phyloP scores from a whole-genome alignment of 1,284 basidiomycete genomes.

The Hymenochaete sp. region DNA sequence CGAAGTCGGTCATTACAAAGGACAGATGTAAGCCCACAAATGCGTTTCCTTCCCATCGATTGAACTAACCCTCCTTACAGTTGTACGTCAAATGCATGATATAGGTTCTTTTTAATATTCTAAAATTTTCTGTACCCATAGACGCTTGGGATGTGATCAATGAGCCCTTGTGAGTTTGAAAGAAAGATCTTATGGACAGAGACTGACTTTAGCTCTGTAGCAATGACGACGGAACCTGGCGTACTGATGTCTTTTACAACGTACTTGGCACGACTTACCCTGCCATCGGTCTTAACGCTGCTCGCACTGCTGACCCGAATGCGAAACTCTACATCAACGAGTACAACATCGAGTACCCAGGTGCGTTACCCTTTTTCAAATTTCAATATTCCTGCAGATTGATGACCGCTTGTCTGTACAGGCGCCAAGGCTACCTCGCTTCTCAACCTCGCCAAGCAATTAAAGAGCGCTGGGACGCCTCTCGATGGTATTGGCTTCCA shows the following conservation, averaged over 20 bases:
- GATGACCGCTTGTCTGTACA: background rate
- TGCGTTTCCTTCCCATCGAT: background rate
- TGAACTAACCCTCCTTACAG: background rate
- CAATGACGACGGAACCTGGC: slow-evolving; percentile 29
- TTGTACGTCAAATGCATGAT: background rate
- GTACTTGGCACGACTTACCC: slow-evolving; percentile 30
- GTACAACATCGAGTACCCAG: slow-evolving; percentile 29
- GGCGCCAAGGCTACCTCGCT: slow-evolving; percentile 38
- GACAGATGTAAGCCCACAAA: slow-evolving; percentile 16
- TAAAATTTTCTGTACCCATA: background rate
- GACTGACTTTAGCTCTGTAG: background rate
- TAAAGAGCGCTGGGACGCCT: slow-evolving; percentile 35
- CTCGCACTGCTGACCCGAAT: slow-evolving; percentile 29
- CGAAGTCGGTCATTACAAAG: slow-evolving; percentile 19
- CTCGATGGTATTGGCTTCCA: slow-evolving; percentile 45
- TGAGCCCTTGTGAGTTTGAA: slow-evolving; percentile 15
- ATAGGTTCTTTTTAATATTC: too few relatives aligned
- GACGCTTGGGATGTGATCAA: slow-evolving; percentile 20
- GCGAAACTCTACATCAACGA: slow-evolving; percentile 31
- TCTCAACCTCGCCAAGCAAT: slow-evolving; percentile 35
- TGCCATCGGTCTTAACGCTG: slow-evolving; percentile 29
- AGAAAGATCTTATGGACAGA: background rate
- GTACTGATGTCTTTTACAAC: slow-evolving; percentile 30
- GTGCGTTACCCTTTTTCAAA: background rate
- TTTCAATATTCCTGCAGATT: background rate